Percentiles rank a stretch among this genome's conserved stretches.
These are phyloP conservation scores for Coemansia sp. DNA, from an alignment of 192 early-diverging fungal species.

Conservation along the genomic window DNA sequence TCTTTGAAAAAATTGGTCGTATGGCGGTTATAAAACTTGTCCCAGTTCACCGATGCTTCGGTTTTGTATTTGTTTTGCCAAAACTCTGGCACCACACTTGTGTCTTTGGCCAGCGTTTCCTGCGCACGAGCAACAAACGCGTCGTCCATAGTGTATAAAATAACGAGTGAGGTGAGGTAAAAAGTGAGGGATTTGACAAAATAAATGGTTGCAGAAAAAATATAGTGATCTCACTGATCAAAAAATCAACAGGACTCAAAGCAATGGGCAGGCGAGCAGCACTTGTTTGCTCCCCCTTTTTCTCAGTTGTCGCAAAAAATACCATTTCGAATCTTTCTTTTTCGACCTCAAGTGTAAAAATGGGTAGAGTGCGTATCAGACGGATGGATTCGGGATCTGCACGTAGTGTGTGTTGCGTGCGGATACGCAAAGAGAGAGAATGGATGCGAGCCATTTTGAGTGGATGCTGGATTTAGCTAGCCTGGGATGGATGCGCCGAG, in stretches of 20 bases:
- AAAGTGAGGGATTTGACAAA: neutral
- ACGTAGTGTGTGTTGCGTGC: neutral
- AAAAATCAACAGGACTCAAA: constrained; percentile 3
- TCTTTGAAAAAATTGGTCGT: constrained; percentile 95
- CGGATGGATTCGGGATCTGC: constrained; percentile 11
- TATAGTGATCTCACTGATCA: neutral
- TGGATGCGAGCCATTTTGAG: neutral
- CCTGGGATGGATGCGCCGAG: neutral
- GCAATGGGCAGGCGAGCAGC: neutral
- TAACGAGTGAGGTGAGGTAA: neutral
- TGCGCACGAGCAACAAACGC: constrained; percentile 59
- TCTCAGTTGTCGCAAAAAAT: constrained; percentile 13
- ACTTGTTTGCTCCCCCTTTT: constrained; percentile 10
- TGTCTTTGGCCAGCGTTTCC: constrained; percentile 62
- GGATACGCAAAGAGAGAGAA: constrained; percentile 11
- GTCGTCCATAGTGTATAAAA: constrained; percentile 38
- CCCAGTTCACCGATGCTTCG: constrained; percentile 78
- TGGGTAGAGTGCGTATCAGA: constrained; percentile 47
- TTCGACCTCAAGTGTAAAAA: constrained; percentile 20
- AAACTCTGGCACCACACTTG: constrained; percentile 64
- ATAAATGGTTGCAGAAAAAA: neutral
- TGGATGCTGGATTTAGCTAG: neutral
- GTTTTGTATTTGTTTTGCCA: constrained; percentile 80
- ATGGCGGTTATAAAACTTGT: constrained; percentile 81
- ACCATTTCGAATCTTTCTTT: constrained; percentile 19